Conservation (phyloP, 169 alveolate genomes). For the Cryptosporidium xiaoi region DNA sequence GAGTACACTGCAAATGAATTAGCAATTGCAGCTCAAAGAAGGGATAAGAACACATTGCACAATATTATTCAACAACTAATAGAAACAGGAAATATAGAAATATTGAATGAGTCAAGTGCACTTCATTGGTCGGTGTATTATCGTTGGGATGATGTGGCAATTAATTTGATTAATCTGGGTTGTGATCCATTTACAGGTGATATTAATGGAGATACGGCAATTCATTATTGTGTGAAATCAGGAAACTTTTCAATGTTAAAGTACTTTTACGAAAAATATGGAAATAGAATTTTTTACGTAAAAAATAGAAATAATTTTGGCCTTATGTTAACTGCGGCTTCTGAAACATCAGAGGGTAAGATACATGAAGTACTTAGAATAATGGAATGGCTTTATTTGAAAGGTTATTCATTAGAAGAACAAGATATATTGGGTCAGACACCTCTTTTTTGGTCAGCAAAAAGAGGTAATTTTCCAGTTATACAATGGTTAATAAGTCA, state of each 20-base stretch:
- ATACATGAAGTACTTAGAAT: conserved; percentile 83
- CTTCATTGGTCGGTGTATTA: conserved; percentile 84
- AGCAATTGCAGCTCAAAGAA: conserved; percentile 74
- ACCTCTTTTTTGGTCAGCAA: conserved; percentile 87
- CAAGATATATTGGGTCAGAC: conserved; percentile 89
- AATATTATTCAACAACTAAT: conserved; percentile 66
- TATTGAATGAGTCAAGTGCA: conserved; percentile 76
- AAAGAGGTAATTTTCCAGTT: conserved; percentile 84
- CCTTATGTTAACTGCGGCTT: conserved; percentile 87
- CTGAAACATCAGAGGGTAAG: conserved; percentile 85
- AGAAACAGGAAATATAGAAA: conserved; percentile 75
- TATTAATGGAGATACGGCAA: conserved; percentile 78
- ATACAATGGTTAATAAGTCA: conserved; percentile 89
- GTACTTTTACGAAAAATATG: conserved; percentile 72
- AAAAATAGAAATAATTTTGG: conserved; percentile 70
- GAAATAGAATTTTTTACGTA: conserved; percentile 75
- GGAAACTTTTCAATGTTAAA: conserved; percentile 81
- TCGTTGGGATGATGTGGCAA: conserved; percentile 85
- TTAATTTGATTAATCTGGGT: conserved; percentile 73
- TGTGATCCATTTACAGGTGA: conserved; percentile 78
- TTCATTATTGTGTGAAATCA: conserved; percentile 79
- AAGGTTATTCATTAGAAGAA: conserved; percentile 90
- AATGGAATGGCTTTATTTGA: conserved; percentile 86
- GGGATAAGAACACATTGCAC: conserved; percentile 62
- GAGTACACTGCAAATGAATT: conserved; percentile 69